Evolutionary conservation across 2,329 filamentous ascomycete genomes (phyloP), one percentile per base, ranked within the genome.

Genomic region (Trichoderma atroviride): DNA sequence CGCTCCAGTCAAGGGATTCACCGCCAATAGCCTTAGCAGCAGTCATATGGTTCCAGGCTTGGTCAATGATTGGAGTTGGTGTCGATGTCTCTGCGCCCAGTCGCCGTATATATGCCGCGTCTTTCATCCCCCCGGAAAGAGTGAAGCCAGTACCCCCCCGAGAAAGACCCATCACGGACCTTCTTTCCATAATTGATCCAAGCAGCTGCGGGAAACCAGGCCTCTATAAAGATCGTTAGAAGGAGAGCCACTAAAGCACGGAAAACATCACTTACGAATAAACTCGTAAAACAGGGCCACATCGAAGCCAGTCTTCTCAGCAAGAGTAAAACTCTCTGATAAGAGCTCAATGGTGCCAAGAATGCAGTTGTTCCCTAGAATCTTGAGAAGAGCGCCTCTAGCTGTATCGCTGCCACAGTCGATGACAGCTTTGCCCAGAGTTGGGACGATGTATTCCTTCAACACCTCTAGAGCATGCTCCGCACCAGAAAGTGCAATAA

Each of bases 111-210:
- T 58, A 40, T 13, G 56, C n/a, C 1, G 56, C 56, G 22, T 58
- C 56, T 24, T 58, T 58, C 56, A 58, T 37, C 4, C 33, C 56
- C 11, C 56, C 56, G n/a, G 56, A n/a, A 11, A 58, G 11, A 14
- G 56, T 58, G 22, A 58, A 58, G 11, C 56, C 56, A 11, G 56
- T 37, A 4, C 22, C 22, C 16, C 16, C 56, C 22, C 4, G 16
- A 22, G 33, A 58, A 58, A 5, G 56, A 16, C 11, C 56, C 56
- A 7, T 58, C 56, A 22, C 56, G 56, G n/a, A 58, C 22, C 24
- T 37, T 58, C 31, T 58, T 58, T 14, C 56, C 56, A n/a, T 58
- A 58, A 24, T 58, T 58, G n/a, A 58, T 10, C 56, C 56, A 58
- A 7, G 56, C 16, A 19, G 56, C 16, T 27, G 56, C n/a, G 4